phyloP scores from a whole-genome alignment of 108 stramenopile genomes.

The Skeletonema tropicum region DNA sequence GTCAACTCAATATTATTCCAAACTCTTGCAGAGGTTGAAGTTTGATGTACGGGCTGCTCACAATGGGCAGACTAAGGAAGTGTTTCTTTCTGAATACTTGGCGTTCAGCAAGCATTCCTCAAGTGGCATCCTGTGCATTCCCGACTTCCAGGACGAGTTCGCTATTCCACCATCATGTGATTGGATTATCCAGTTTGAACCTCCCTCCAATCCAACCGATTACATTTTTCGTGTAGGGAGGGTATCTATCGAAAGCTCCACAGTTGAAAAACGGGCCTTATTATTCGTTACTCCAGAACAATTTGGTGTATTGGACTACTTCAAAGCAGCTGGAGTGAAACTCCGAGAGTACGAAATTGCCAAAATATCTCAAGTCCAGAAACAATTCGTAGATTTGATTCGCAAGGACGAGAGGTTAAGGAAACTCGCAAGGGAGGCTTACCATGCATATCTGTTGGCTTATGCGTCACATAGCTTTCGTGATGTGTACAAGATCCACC shows the following conservation, averaged over 20 bases:
- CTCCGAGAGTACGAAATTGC: conserved; percentile 40
- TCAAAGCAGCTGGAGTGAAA: conserved; percentile 31
- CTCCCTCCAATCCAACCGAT: conserved; percentile 29
- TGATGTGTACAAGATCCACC: conserved; percentile 41
- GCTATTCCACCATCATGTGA: conserved; percentile 15
- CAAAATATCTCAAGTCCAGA: conserved; percentile 31
- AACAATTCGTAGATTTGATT: conserved; percentile 17
- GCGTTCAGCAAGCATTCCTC: conserved; percentile 13
- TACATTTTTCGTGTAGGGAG: conserved; percentile 39
- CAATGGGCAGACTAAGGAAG: conserved; percentile 18
- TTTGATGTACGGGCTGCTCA: conserved; percentile 25
- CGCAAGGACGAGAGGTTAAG: conserved; percentile 22
- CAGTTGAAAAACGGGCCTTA: conserved; percentile 12
- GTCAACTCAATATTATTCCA: conserved; percentile 29
- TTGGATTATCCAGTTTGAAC: conserved; percentile 49
- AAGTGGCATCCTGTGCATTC: conserved; percentile 27
- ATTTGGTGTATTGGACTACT: conserved; percentile 30
- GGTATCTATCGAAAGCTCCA: conserved; percentile 8
- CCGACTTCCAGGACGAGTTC: conserved; percentile 27
- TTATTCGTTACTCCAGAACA: conserved; percentile 41
- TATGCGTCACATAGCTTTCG: conserved; percentile 39
- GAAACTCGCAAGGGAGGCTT: conserved; percentile 23
- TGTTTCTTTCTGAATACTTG: conserved; percentile 16
- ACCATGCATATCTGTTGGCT: conserved; percentile 26
- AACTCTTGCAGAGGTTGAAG: conserved; percentile 24